These are phyloP conservation scores for Platismatia glauca DNA, from an alignment of 495 filamentous ascomycete species.

Conservation along the genomic window DNA sequence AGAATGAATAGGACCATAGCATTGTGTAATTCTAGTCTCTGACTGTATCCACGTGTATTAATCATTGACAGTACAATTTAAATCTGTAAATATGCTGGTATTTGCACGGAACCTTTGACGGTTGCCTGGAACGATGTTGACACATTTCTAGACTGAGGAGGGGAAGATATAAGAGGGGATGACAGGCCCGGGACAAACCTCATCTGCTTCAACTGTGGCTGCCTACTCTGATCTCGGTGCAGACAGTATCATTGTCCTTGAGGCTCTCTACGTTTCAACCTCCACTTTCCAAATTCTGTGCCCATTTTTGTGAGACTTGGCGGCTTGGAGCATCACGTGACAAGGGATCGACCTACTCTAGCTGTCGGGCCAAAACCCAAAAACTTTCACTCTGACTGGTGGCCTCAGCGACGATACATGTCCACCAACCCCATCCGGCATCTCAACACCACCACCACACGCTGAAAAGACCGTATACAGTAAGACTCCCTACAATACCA, in stretches of 20 bases:
- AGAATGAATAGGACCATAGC: neutral
- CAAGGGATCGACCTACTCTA: neutral
- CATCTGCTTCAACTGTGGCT: neutral
- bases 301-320: neutral
- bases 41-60: neutral
- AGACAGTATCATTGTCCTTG: neutral
- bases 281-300: neutral
- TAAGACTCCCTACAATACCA: neutral
- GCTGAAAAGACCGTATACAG: neutral
- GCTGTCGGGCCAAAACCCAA: slow-evolving; percentile 6
- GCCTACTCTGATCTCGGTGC: neutral
- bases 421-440: slow-evolving; percentile 4
- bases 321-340: slow-evolving; percentile 8
- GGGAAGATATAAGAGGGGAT: neutral
- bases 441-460: slow-evolving; percentile 1
- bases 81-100: neutral
- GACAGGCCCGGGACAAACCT: neutral
- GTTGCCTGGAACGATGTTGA: neutral
- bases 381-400: slow-evolving; percentile 15
- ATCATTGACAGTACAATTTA: neutral
- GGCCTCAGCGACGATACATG: slow-evolving; percentile 17
- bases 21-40: neutral
- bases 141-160: neutral
- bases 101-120: neutral
- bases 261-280: neutral